phyloP scores from a whole-genome alignment of 2,329 filamentous ascomycete species.

The Talaromyces albobiverticillius region DNA sequence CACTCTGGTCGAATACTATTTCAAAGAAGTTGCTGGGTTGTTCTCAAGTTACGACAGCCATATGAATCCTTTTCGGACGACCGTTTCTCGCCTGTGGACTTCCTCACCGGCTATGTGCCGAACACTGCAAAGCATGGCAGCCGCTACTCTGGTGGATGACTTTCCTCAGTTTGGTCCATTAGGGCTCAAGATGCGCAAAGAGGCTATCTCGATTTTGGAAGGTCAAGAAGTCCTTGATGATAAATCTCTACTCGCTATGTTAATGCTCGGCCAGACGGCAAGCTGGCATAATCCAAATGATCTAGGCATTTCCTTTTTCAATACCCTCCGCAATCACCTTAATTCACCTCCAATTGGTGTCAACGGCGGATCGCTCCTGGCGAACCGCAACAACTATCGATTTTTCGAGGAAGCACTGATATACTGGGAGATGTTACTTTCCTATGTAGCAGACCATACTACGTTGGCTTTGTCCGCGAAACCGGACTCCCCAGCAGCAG shows the following conservation, averaged over 20 bases:
- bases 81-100: slow-evolving; percentile 57
- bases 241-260: slow-evolving; percentile 55
- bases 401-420: slow-evolving; percentile 58
- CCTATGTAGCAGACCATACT: slow-evolving; percentile 50
- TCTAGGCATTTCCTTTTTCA: slow-evolving; percentile 54
- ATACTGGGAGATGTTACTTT: slow-evolving; percentile 60
- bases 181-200: slow-evolving; percentile 51
- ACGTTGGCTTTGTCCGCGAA: slow-evolving; percentile 25
- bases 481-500: slow-evolving; percentile 17
- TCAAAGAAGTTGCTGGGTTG: slow-evolving; percentile 59
- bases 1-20: slow-evolving; percentile 61
- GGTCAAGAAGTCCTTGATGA: slow-evolving; percentile 49
- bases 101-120: slow-evolving; percentile 59
- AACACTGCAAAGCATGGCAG: slow-evolving; percentile 63
- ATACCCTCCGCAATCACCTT: slow-evolving; percentile 41
- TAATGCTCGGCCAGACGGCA: slow-evolving; percentile 59
- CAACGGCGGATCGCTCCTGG: slow-evolving; percentile 16
- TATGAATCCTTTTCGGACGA: slow-evolving; percentile 60
- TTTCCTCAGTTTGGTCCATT: slow-evolving; percentile 53
- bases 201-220: slow-evolving; percentile 52
- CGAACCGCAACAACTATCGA: slow-evolving; percentile 42
- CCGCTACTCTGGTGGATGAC: slow-evolving; percentile 58
- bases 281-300: slow-evolving; percentile 59
- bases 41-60: slow-evolving; percentile 65
- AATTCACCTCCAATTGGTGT: slow-evolving; percentile 35